Evolutionary conservation across 371 early-diverging fungal species (phyloP), one percentile per base, ranked within the genome.

Genomic region (Zancudomyces culisetae): DNA sequence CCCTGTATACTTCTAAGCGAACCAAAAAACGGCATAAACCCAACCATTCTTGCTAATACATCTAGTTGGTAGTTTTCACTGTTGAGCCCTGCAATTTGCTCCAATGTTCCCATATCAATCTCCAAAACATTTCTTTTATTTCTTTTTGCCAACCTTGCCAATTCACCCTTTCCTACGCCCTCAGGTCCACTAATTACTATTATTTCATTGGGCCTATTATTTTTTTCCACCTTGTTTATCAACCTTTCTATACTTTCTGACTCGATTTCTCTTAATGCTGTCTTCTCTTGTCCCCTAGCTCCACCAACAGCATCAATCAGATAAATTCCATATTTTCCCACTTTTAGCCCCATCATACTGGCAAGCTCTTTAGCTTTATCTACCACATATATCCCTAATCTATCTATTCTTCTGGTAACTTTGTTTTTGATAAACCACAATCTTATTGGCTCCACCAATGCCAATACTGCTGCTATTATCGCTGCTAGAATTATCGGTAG

Each of bases 381-480:
- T 3, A 42, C 35, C 22, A 47, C n/a, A 3, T 24, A 3, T 8
- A 26, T n/a, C n/a, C 45, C 51, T 8, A 60, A 52, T 30, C 54
- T 62, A 43, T 78, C 79, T 61, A 83, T 91, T 26, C 88, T 69
- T 28, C 79, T 77, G 0, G 83, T 84, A 49, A 84, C 66, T 58
- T 83, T 81, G 62, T 87, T 84, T 13, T 74, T 76, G 60, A 90
- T 79, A 57, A 79, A 85, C 62, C 85, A 90, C 40, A 79, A 73
- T 23, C 94, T 81, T 47, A 90, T 71, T 0, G 95, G 94, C 51
- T 93, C 95, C 63, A 95, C 91, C 23, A 93, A 66, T 18, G 80
- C 72, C 62, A 85, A 88, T 0, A 90, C 77, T 1, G 82, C 52
- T 26, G 78, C 83, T 1, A 89, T 86, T 41, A 83, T 87, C n/a